Evolutionary conservation across 1,139 yeast species (phyloP), one percentile per base, ranked within the genome.

Genomic region (Lodderomyces parapsilosis): DNA sequence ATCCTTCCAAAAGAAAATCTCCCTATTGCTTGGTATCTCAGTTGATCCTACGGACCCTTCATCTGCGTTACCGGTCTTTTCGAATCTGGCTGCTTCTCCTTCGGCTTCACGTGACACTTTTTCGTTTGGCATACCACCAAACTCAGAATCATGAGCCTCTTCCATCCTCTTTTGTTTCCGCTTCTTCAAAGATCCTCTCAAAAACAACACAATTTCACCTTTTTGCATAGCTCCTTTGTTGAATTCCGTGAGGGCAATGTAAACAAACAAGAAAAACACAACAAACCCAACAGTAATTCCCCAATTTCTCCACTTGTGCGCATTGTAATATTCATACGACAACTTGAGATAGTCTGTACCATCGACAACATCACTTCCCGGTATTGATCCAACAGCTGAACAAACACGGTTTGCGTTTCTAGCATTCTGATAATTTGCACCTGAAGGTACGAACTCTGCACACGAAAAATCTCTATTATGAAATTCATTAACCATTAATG

Each of bases 231-330:
- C n/a, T n/a, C n/a, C n/a, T n/a, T n/a, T n/a, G n/a, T n/a, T n/a
- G n/a, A n/a, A n/a, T n/a, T n/a, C n/a, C n/a, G n/a, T n/a, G n/a
- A n/a, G n/a, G n/a, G n/a, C n/a, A n/a, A n/a, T n/a, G n/a, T n/a
- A n/a, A n/a, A n/a, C n/a, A n/a, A n/a, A n/a, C n/a, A n/a, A n/a
- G n/a, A n/a, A 83, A 62, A 83, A 76, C 19, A 80, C 42, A 28
- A 67, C 63, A 56, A 76, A 86, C 0, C 73, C 88, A 48, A 82
- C 44, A 34, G 76, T 65, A 52, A 89, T 83, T 60, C 96, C 96
- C 49, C 81, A 78, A 56, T 89, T 84, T 67, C 96, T 81, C 96
- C 96, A 89, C 58, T 79, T 78, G 60, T 89, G 91, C 8, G 66
- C 47, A 51, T 77, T 73, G 36, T 60, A 56, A 62, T 85, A 88